Conservation (phyloP, 116 monocot genomes). For the Dioscorea cayenensis region DNA sequence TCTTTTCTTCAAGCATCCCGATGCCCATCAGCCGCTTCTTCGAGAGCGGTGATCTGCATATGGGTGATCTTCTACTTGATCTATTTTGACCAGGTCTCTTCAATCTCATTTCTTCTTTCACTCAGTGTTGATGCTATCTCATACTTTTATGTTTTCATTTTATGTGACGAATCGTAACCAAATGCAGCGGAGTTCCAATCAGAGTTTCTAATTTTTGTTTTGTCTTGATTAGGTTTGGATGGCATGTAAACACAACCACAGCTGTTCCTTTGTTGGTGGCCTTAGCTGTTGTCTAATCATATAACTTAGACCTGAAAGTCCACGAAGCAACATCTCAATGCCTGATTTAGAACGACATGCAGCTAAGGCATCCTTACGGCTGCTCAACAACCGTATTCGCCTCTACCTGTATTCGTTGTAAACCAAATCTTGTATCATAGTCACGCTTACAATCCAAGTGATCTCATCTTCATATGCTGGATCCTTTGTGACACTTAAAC, state of each 20-base stretch:
- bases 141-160: not conserved
- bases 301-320: constrained; percentile 84
- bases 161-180: too few species aligned
- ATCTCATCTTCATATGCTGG: too few species aligned
- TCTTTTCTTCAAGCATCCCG: constrained; percentile 60
- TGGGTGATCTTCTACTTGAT: constrained; percentile 86
- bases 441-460: too few species aligned
- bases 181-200: too few species aligned
- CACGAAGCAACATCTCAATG: constrained; percentile 66
- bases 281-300: constrained; percentile 86
- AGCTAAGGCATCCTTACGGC: constrained; percentile 74
- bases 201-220: not conserved
- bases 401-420: not conserved
- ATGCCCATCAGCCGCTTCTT: constrained; percentile 75
- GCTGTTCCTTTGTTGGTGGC: constrained; percentile 51
- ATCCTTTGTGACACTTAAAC: too few species aligned
- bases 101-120: not conserved
- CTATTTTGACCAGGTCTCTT: constrained; percentile 46
- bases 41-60: constrained; percentile 73
- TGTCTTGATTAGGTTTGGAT: constrained; percentile 8
- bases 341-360: constrained; percentile 58
- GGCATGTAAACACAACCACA: not conserved
- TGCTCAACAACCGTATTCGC: constrained; percentile 72
- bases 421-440: too few species aligned
- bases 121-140: not conserved